phyloP scores from a whole-genome alignment of 768 basidiomycete genomes.

The Trametes meyenii region DNA sequence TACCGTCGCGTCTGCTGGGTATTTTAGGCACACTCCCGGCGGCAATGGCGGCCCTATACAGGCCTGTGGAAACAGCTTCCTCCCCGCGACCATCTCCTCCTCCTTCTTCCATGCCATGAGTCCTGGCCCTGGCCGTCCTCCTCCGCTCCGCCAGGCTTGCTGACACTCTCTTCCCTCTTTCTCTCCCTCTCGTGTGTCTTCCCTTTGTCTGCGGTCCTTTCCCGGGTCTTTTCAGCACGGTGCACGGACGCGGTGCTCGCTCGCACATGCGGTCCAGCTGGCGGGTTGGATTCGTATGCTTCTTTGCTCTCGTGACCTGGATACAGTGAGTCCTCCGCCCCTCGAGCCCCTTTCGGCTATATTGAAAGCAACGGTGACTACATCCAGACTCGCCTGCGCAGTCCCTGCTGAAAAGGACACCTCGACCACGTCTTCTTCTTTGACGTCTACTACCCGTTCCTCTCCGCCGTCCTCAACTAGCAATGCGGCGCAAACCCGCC shows the following conservation, averaged over 20 bases:
- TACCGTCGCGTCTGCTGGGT: background rate
- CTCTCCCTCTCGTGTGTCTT: background rate
- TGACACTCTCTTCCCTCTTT: background rate
- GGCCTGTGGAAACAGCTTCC: background rate
- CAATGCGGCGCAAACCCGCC: slow-evolving; percentile 1
- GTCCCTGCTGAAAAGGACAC: slow-evolving; percentile 10
- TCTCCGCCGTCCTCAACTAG: background rate
- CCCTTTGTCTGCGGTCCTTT: background rate
- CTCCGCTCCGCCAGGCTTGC: slow-evolving; percentile 2
- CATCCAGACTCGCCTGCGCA: slow-evolving; percentile 6
- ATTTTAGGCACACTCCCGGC: slow-evolving; percentile 14
- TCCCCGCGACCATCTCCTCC: background rate
- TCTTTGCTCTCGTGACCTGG: slow-evolving; percentile 5
- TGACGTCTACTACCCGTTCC: background rate
- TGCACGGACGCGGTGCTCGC: slow-evolving; percentile 15
- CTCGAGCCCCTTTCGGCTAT: background rate
- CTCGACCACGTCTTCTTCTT: background rate
- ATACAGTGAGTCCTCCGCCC: slow-evolving; percentile 8
- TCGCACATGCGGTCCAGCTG: slow-evolving; percentile 21
- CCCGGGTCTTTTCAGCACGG: background rate
- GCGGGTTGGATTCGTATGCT: slow-evolving; percentile 1
- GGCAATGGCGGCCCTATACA: background rate
- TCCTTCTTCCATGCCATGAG: slow-evolving; percentile 22
- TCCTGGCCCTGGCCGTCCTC: slow-evolving; percentile 6
- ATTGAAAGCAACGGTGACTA: background rate